Evolutionary conservation across 2,329 filamentous ascomycete species (phyloP), one percentile per base, ranked within the genome.

Genomic region (Colletotrichum spaethianum): DNA sequence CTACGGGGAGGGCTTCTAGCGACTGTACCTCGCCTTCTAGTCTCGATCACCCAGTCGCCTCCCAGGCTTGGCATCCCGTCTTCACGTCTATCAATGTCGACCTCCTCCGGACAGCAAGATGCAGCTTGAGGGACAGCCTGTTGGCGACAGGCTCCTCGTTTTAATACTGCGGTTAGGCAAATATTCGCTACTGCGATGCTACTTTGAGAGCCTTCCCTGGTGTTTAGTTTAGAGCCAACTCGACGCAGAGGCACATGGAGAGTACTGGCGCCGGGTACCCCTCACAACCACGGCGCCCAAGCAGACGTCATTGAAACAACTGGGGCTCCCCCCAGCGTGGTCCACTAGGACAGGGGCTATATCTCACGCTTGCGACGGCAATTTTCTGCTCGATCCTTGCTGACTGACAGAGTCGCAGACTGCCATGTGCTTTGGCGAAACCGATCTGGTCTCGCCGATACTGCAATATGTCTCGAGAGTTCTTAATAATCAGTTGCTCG

Each of bases 231-330:
- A 14, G 36, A n/a, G 44, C 23, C 59, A 23, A 20, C 20, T 12
- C 28, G 36, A 26, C 33, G 56, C 46, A 40, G 33, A 23, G 57
- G 63, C 57, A 52, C 56, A 20, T 44, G 33, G 20, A 53, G 36
- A 61, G 64, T 59, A 61, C 40, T 18, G 14, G 40, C 28, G 65
- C 42, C 40, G 28, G 48, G 56, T 62, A 26, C 63, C 63, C 56
- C 62, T 66, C 62, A 60, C 46, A 62, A n/a, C 40, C 46, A 55
- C n/a, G 33, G 8, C 18, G 52, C 59, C 50, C 33, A 53, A 42
- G 42, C 50, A 68, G 56, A 68, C 64, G 69, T 72, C 69, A 72
- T 72, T 68, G 64, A 68, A 72, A 63, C 40, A 53, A 18, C 61
- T 57, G 52, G 36, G 59, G 40, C 42, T 44, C 56, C 48, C 48